Conservation (phyloP, 352 stramenopile genomes). For the Hyaloperonospora brassicae region DNA sequence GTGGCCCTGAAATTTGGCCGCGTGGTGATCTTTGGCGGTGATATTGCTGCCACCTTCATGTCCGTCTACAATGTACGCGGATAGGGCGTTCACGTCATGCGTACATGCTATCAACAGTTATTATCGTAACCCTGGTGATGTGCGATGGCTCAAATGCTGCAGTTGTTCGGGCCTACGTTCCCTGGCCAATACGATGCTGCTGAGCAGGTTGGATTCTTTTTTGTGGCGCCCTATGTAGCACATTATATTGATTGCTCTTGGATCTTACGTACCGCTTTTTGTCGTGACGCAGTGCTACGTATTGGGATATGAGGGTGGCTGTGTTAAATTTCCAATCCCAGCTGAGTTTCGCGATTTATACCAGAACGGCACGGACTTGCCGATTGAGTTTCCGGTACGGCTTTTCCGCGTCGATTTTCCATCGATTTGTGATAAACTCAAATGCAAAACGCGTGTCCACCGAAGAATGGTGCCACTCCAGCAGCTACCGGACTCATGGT, state of each 20-base stretch:
- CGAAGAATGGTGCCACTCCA: conserved; percentile 67
- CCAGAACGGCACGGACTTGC: conserved; percentile 63
- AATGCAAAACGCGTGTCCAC: too few species aligned
- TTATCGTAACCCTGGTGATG: not conserved
- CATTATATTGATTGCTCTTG: too few species aligned
- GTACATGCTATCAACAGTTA: not conserved
- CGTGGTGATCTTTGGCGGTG: conserved; percentile 75
- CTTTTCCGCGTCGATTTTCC: not conserved
- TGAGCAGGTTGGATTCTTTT: conserved; percentile 36
- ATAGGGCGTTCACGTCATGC: not conserved
- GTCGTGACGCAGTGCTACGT: conserved; percentile 45
- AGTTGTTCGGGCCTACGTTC: conserved; percentile 84
- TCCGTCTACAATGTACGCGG: conserved; percentile 75
- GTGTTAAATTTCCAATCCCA: conserved; percentile 73
- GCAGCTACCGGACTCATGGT: conserved; percentile 63
- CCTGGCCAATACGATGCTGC: conserved; percentile 59
- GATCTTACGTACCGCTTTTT: not conserved
- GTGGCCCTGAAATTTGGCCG: conserved; percentile 75
- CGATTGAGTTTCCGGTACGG: conserved; percentile 69
- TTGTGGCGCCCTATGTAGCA: not conserved
- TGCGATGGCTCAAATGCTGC: conserved; percentile 1
- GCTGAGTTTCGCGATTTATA: conserved; percentile 65
- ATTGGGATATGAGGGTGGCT: conserved; percentile 62
- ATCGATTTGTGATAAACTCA: not conserved
- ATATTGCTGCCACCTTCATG: conserved; percentile 77